These are phyloP conservation scores for Solanum hybrid DNA, from an alignment of 305 asterid species.

Conservation along the genomic window DNA sequence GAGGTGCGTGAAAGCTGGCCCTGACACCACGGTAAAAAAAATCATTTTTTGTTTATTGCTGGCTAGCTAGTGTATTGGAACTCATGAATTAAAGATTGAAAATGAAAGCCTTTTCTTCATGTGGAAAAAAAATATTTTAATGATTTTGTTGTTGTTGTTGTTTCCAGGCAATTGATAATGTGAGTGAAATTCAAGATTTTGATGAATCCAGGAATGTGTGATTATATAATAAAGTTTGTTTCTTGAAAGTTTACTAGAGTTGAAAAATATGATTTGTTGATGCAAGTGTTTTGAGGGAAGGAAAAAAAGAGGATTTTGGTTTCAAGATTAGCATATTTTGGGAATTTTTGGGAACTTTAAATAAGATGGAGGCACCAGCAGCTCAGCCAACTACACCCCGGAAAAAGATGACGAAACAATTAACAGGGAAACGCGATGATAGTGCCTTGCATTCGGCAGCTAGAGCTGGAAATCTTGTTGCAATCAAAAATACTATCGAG, in stretches of 20 bases:
- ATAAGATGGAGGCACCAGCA: slow-evolving; percentile 17
- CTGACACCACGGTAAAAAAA: not conserved
- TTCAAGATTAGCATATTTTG: not conserved
- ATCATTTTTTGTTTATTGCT: not conserved
- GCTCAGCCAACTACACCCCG: slow-evolving; percentile 14
- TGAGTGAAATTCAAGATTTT: not conserved
- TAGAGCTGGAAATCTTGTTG: slow-evolving; percentile 42
- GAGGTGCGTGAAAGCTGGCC: not conserved
- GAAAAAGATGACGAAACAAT: slow-evolving; percentile 64
- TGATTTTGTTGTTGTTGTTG: not conserved
- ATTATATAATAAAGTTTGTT: not conserved
- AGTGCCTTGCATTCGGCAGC: slow-evolving; percentile 58
- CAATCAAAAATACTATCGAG: slow-evolving; percentile 24
- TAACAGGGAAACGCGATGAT: slow-evolving; percentile 69
- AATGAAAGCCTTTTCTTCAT: not conserved
- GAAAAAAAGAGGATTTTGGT: not conserved
- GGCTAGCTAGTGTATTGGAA: not conserved
- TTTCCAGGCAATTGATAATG: not conserved
- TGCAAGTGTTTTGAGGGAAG: slow-evolving; percentile 5
- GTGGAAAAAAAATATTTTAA: not conserved
- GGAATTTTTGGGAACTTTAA: not conserved
- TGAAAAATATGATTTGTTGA: not conserved
- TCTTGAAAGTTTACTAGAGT: not conserved
- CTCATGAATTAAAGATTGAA: not conserved
- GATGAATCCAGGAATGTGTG: not conserved